These are phyloP conservation scores for Mycena sp. DNA, from an alignment of 1,284 basidiomycete species.

Conservation along the genomic window DNA sequence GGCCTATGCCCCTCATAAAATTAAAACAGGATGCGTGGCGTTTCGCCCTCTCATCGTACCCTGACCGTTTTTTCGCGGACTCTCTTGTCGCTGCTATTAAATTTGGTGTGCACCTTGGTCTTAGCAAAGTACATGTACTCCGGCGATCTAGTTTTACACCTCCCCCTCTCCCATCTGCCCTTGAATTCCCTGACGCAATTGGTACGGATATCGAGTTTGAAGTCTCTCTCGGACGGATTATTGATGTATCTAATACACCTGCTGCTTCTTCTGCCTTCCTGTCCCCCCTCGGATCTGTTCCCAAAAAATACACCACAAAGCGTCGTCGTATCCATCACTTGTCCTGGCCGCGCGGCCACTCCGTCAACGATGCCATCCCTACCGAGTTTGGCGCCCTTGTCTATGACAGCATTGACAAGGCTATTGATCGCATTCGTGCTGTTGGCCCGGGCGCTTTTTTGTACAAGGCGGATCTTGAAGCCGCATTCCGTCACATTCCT, in stretches of 20 bases:
- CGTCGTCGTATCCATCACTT: constrained; percentile 25
- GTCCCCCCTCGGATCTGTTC: constrained; percentile 14
- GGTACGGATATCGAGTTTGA: constrained; percentile 5
- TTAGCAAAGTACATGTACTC: not conserved
- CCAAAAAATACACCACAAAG: constrained; percentile 18
- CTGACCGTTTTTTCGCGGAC: constrained; percentile 11
- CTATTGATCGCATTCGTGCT: constrained; percentile 15
- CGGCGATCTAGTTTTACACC: not conserved
- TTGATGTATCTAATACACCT: constrained; percentile 7
- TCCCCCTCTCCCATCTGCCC: constrained; percentile 1
- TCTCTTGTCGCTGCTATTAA: not conserved
- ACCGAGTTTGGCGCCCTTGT: not conserved
- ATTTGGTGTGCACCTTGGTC: constrained; percentile 15
- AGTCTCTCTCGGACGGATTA: constrained; percentile 3
- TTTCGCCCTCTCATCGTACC: not conserved
- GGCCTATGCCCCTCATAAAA: constrained; percentile 5
- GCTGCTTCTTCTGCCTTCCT: not conserved
- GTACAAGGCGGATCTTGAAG: constrained; percentile 23
- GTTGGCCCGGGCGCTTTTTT: constrained; percentile 15
- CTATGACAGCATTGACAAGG: not conserved
- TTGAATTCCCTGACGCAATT: constrained; percentile 1
- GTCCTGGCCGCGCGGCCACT: constrained; percentile 15
- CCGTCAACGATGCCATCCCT: constrained; percentile 27
- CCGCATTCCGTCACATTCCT: constrained; percentile 23
- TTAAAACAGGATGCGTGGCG: not conserved